Percentiles rank a stretch among this genome's conserved stretches.
phyloP scores from a whole-genome alignment of 225 moss, liverwort and hornwort genomes.

The Bryum argenteum region DNA sequence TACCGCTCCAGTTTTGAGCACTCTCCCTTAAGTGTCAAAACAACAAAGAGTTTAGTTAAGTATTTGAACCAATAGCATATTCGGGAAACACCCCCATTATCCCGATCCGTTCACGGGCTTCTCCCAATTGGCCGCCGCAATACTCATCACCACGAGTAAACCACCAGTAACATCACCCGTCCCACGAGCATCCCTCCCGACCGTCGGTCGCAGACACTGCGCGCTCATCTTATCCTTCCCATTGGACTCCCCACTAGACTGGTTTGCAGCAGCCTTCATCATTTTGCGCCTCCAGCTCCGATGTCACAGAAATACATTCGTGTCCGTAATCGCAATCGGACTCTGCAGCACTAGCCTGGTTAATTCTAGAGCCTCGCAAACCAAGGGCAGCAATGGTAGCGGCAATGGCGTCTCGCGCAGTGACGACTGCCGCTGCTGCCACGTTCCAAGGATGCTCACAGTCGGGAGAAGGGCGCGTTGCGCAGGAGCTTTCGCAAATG shows the following conservation, averaged over 20 bases:
- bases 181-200: not conserved
- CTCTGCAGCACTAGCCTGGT: no score
- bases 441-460: conserved; percentile 19
- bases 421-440: conserved; percentile 3
- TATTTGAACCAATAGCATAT: conserved; percentile 28
- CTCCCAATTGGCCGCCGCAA: conserved; percentile 32
- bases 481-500: conserved; percentile 33
- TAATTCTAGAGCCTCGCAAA: not conserved
- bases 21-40: no score
- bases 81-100: not conserved
- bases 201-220: not conserved
- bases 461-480: conserved; percentile 18
- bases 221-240: conserved; percentile 26
- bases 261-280: not conserved
- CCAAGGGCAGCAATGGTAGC: conserved; percentile 16
- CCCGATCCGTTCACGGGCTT: not conserved
- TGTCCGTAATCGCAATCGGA: not conserved
- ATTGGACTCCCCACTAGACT: not conserved
- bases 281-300: not conserved
- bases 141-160: not conserved
- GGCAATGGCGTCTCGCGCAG: conserved; percentile 31
- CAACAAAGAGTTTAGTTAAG: no score
- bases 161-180: not conserved
- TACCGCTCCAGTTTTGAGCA: no score
- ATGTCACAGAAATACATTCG: not conserved